These are phyloP conservation scores for Nematodospora anomalae DNA, from an alignment of 1,139 yeast species.

Conservation along the genomic window DNA sequence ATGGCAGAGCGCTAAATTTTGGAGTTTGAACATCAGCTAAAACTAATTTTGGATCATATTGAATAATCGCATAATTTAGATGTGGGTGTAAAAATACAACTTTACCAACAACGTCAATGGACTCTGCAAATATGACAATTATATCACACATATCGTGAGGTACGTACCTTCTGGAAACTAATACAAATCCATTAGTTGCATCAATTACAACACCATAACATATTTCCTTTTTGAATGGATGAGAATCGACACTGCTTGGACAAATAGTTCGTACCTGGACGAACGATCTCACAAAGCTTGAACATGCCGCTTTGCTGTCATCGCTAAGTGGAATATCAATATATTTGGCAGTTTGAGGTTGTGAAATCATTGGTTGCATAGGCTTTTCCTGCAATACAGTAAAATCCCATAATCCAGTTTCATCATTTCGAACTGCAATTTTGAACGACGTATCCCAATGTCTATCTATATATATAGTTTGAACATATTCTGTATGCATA, in stretches of 20 bases:
- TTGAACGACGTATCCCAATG: conserved; percentile 81
- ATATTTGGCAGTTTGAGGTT: conserved; percentile 66
- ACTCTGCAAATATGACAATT: conserved; percentile 79
- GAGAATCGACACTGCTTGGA: conserved; percentile 76
- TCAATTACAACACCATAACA: conserved; percentile 83
- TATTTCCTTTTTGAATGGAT: conserved; percentile 57
- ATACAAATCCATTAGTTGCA: conserved; percentile 73
- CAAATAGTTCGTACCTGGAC: conserved; percentile 66
- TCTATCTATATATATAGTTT: conserved; percentile 71
- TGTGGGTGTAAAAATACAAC: conserved; percentile 87
- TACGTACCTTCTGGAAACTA: conserved; percentile 74
- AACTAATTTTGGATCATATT: conserved; percentile 71
- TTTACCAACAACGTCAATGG: conserved; percentile 76
- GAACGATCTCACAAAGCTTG: conserved; percentile 52
- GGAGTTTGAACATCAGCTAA: conserved; percentile 57
- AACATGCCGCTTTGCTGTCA: conserved; percentile 44
- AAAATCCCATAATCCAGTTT: conserved; percentile 87
- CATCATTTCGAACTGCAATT: conserved; percentile 74
- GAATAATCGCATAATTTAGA: conserved; percentile 79
- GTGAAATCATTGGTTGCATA: conserved; percentile 44
- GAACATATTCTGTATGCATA: conserved; percentile 67
- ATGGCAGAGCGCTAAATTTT: conserved; percentile 52
- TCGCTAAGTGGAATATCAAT: conserved; percentile 67
- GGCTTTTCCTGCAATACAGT: conserved; percentile 64
- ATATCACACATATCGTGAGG: conserved; percentile 88